Percentiles rank a stretch among this genome's conserved stretches.
phyloP scores from a whole-genome alignment of 129 eudicot species.

The Ambrosia artemisiifolia region DNA sequence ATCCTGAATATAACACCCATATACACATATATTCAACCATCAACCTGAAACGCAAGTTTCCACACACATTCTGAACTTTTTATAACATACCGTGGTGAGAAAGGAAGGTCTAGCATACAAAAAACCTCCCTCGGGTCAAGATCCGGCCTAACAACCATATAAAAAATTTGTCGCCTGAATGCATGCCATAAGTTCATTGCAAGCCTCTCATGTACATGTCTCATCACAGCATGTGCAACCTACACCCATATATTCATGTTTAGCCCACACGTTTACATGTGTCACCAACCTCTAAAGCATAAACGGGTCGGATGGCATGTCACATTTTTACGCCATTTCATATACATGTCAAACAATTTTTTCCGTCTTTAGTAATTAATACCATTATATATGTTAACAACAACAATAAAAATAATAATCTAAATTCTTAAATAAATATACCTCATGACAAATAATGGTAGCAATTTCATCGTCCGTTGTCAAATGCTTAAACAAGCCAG shows the following conservation, averaged over 20 bases:
- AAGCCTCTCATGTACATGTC: slow-evolving; percentile 51
- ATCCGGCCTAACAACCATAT: slow-evolving; percentile 66
- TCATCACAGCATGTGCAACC: slow-evolving; percentile 81
- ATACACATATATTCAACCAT: background rate
- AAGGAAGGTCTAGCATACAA: slow-evolving; percentile 67
- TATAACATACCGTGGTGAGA: slow-evolving; percentile 60
- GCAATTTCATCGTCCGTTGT: slow-evolving; percentile 72
- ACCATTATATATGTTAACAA: too few species aligned
- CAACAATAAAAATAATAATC: too few species aligned
- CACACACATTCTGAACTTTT: background rate
- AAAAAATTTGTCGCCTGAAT: slow-evolving; percentile 40
- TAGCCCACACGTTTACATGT: background rate
- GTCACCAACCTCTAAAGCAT: too few species aligned
- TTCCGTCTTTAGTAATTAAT: too few species aligned
- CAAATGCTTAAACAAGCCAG: slow-evolving; percentile 76
- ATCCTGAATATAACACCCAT: slow-evolving; percentile 39
- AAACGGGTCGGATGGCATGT: too few species aligned
- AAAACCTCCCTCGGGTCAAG: slow-evolving; percentile 52
- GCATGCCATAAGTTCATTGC: slow-evolving; percentile 71
- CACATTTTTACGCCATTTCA: too few species aligned
- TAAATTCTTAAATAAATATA: background rate
- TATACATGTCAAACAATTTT: too few species aligned
- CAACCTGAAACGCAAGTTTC: background rate
- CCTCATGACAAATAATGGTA: slow-evolving; percentile 88
- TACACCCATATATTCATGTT: slow-evolving; percentile 27